Base-by-base conservation (phyloP, 495 filamentous ascomycete species). In the Hyaloscypha bicolor region DNA sequence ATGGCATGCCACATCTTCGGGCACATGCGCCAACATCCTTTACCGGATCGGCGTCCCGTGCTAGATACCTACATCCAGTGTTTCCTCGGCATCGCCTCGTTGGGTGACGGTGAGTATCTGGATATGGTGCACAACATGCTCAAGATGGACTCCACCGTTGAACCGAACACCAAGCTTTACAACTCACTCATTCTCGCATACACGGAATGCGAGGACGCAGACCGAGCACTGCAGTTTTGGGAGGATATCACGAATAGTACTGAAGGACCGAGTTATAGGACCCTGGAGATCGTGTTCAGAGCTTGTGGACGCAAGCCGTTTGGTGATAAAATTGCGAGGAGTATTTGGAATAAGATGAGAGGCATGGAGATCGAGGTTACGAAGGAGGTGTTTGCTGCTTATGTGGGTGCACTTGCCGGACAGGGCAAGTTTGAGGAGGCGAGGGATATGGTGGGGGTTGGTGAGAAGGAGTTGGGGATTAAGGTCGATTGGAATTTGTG, bases 111-210 rank as follows among this genome's bases (percentile, higher is more conserved):
- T 3, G 88, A 91, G 39, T 86, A 85, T 48, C 78, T 97, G 37
- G 82, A 87, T 64, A 83, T 89, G 45, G 84, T 96, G 19, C 91
- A 96, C 74, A 97, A 97, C 72, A 93, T 96, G 86, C 82, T 97
- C 56, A 97, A 96, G 77, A 87, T 98, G 68, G 95, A 98, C 77
- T 79, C 87, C 9, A 82, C 86, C 53, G 81, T 98, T 42, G 89
- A 95, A 65, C 81, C 90, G 19, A 89, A 87, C 74, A 97, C 94
- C 2, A 79, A 79, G 58, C 75, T 98, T 1, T 82, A 87, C 60
- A 97, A 97, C 71, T 85, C 88, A 0, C 79, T 99, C 31, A 97
- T 99, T 90, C 80, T 94, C 31, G 95, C 90, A 0, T 94, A 96
- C 72, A 83, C 84, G 2, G 83, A 84, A 1, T 91, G 88, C 74